Conservation (phyloP, 805 yeast species). For the Candida ipomoeae region DNA sequence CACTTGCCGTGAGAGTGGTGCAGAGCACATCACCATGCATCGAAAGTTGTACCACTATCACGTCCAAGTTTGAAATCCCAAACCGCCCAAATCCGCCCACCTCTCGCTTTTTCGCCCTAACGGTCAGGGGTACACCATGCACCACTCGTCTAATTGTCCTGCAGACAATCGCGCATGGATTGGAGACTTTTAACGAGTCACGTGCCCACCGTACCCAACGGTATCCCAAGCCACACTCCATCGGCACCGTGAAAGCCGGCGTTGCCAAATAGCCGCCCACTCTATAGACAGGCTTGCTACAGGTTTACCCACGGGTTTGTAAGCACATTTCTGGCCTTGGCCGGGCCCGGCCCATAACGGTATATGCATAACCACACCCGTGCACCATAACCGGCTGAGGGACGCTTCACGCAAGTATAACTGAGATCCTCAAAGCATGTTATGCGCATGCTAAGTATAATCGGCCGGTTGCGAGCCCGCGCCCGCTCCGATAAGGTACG, state of each 20-base stretch:
- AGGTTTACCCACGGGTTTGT: no score
- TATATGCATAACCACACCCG: neutral
- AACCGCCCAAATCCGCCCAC: no score
- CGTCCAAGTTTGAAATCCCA: no score
- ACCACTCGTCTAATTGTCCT: slow-evolving; percentile 1
- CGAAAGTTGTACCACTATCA: no score
- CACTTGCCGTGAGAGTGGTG: neutral
- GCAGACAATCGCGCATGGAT: neutral
- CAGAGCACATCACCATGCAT: no score
- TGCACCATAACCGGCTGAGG: neutral
- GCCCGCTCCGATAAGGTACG: neutral
- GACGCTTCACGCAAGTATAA: neutral
- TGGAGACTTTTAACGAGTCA: neutral
- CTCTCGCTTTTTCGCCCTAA: neutral
- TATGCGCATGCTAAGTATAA: neutral
- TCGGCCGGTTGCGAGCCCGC: neutral
- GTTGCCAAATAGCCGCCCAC: no score
- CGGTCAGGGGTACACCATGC: slow-evolving; percentile 1
- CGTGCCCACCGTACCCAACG: neutral
- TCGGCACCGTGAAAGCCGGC: no score
- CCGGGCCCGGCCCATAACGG: no score
- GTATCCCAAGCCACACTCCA: neutral
- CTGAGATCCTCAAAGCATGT: neutral
- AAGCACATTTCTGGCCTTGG: no score
- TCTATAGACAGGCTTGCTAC: no score